Base-by-base conservation (phyloP, 2,329 filamentous ascomycete species). In the Aurifilum marmelostoma region DNA sequence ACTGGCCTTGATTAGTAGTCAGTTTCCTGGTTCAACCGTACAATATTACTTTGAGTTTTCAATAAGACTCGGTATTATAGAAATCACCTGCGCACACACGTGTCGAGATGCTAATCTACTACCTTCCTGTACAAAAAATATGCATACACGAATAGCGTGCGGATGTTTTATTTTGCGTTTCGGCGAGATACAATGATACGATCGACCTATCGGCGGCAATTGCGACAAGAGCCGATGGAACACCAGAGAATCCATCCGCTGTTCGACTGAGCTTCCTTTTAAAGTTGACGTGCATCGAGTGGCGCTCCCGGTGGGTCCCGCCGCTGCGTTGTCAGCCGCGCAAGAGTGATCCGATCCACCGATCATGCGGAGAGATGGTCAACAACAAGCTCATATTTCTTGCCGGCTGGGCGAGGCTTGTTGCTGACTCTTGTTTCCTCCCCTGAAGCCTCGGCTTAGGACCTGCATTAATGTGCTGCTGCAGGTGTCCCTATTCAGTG, bases 231-330 rank as follows among this genome's bases (percentile, higher is more conserved):
- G 29, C 56, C 56, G 56, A 59, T 37, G 18, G 56, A 59, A 59
- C 56, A 29, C 18, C 56, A 37, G 32, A 37, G 56, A 37, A 34
- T 37, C 56, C 56, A 59, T 24, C 56, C 7, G 29, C 18, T 59
- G 56, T 37, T 59, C 32, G 18, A 34, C 18, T 6, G 14, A 59
- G 29, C 56, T 59, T 59, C 56, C 56, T 37, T 37, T 59, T 59
- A 34, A 59, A 37, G 56, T 59, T 59, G 56, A 59, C 56, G 56
- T 59, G 56, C 56, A 37, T 34, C 52, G 27, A 37, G 56, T 59
- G 56, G 32, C 56, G 21, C 56, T 32, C 56, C 7, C 18, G 32
- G 56, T 59, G 56, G 56, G 32, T 59, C 56, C 56, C 56, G 56
- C 56, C 11, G 29, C 32, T 37, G 18, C 56, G 32, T 59, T 37